Evolutionary conservation across 257 asterid species (phyloP).

Genomic region (Fraxinus pennsylvanica): DNA sequence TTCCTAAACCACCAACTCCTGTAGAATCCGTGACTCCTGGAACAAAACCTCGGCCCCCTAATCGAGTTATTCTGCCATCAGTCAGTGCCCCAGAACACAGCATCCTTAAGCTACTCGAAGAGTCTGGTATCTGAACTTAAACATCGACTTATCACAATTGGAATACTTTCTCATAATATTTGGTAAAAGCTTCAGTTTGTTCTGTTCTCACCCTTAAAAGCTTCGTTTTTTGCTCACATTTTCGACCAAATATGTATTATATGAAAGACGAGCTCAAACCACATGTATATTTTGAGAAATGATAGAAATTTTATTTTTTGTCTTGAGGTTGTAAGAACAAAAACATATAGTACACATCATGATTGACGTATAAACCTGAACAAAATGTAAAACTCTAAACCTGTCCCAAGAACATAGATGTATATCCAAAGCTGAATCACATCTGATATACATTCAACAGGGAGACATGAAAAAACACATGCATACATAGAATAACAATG

Average conservation of each 20-base stretch:
- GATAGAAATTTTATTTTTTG: not conserved
- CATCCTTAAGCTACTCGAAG: slow-evolving; percentile 51
- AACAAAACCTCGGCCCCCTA: slow-evolving; percentile 46
- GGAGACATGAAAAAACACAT: not conserved
- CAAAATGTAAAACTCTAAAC: not conserved
- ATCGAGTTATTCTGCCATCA: slow-evolving; percentile 57
- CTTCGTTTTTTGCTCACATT: not conserved
- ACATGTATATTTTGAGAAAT: not conserved
- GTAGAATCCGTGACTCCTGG: slow-evolving; percentile 38
- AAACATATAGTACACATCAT: not conserved
- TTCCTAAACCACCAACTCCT: slow-evolving; percentile 44
- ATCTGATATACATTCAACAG: not conserved
- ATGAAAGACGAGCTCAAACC: slow-evolving; percentile 7
- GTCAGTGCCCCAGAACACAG: slow-evolving; percentile 55
- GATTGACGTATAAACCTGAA: not conserved
- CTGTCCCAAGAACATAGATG: not conserved
- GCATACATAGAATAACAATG: not conserved
- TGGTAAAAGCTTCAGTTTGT: not conserved
- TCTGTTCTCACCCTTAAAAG: not conserved
- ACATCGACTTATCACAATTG: not conserved
- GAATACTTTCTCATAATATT: not conserved
- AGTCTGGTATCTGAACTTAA: slow-evolving; percentile 23
- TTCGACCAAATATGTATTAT: not conserved
- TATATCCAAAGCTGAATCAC: not conserved
- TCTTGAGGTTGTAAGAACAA: not conserved